Percentiles rank a stretch among this genome's conserved stretches.
These are phyloP conservation scores for Falciphora oryzae DNA, from an alignment of 2,329 filamentous ascomycete species.

Conservation along the genomic window DNA sequence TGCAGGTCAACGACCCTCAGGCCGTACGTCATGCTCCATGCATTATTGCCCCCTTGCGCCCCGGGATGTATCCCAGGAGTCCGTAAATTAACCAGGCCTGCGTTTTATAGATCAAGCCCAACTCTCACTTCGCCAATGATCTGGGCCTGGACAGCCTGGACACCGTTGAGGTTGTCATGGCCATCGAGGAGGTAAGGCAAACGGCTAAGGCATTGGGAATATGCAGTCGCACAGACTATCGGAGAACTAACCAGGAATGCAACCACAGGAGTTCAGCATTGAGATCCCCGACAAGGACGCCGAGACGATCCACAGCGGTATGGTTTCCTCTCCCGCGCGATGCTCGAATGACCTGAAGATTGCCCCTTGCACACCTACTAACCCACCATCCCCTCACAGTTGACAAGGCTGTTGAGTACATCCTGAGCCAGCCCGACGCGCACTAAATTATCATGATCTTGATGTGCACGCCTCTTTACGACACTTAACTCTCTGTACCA, in stretches of 20 bases:
- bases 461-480: constrained; percentile 8
- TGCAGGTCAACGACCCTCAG: constrained; percentile 60
- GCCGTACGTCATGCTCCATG: constrained; percentile 45
- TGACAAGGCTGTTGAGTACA: constrained; percentile 92
- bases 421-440: constrained; percentile 87
- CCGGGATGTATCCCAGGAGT: background rate
- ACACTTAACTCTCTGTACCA: constrained; percentile 13
- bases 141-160: constrained; percentile 18
- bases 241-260: constrained; percentile 2
- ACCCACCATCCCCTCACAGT: constrained; percentile 46
- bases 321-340: constrained; percentile 28
- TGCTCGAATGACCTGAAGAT: background rate
- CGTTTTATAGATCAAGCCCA: constrained; percentile 66
- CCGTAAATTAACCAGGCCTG: background rate
- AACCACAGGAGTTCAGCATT: constrained; percentile 62
- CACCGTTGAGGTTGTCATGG: constrained; percentile 99
- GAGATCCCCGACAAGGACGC: constrained; percentile 98
- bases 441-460: constrained; percentile 39
- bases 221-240: constrained; percentile 13
- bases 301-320: constrained; percentile 90
- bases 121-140: constrained; percentile 60
- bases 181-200: constrained; percentile 82
- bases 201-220: background rate
- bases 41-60: background rate
- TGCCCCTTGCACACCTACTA: background rate